These are phyloP conservation scores for Phytophthora agathidicida DNA, from an alignment of 352 stramenopile genomes.

Conservation along the genomic window DNA sequence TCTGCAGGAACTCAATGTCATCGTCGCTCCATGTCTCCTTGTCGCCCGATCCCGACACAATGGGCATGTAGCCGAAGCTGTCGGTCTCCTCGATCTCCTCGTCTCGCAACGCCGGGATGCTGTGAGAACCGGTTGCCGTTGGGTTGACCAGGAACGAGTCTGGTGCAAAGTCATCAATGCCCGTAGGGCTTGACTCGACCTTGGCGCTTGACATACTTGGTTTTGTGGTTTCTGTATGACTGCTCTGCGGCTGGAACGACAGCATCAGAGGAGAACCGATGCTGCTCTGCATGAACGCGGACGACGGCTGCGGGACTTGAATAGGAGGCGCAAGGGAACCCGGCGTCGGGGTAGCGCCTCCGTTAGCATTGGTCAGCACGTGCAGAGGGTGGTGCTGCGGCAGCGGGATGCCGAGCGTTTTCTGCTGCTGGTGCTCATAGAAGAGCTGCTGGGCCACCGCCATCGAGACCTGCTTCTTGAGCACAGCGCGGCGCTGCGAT, in stretches of 20 bases:
- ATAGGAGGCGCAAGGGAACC: constrained; percentile 44
- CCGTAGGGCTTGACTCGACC: constrained; percentile 51
- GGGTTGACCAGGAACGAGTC: constrained; percentile 59
- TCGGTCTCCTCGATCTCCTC: constrained; percentile 39
- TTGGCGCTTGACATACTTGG: background rate
- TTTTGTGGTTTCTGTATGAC: background rate
- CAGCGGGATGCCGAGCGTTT: constrained; percentile 51
- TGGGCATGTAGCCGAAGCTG: constrained; percentile 49
- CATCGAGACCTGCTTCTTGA: constrained; percentile 87
- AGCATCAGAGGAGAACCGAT: constrained; percentile 16
- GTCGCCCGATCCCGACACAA: constrained; percentile 50
- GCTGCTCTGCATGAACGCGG: constrained; percentile 16
- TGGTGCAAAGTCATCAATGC: constrained; percentile 66
- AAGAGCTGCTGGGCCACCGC: constrained; percentile 82
- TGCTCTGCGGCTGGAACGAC: constrained; percentile 20
- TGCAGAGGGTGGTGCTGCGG: constrained; percentile 43
- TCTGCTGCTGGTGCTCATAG: constrained; percentile 82
- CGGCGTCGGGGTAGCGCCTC: background rate
- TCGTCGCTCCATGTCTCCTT: constrained; percentile 80
- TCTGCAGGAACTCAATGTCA: constrained; percentile 84
- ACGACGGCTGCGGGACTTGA: constrained; percentile 39
- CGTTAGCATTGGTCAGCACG: constrained; percentile 16
- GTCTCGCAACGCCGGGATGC: constrained; percentile 17
- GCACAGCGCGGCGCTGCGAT: constrained; percentile 75
- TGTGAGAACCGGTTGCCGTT: background rate